Conservation (phyloP, 140 eudicot species). For the Eryngium alpinum region DNA sequence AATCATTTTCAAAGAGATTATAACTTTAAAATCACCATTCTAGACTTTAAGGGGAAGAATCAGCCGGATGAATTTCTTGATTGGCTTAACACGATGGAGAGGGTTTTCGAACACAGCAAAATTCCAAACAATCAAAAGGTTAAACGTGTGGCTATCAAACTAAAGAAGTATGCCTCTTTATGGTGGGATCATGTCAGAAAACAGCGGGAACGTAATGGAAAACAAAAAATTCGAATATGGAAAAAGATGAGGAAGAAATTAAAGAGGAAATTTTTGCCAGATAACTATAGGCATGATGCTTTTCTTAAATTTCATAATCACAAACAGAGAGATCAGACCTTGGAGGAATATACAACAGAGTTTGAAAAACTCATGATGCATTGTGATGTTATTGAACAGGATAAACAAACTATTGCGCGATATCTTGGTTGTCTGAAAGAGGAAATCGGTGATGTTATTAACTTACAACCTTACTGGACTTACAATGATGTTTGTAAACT, state of each 20-base stretch:
- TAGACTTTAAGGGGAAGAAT: background rate
- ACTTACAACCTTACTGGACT: slow-evolving; percentile 14
- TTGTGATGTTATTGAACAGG: slow-evolving; percentile 13
- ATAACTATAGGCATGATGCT: background rate
- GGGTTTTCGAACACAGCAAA: slow-evolving; percentile 15
- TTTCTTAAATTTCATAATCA: slow-evolving; percentile 9
- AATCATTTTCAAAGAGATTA: no score
- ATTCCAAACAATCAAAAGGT: slow-evolving; percentile 6
- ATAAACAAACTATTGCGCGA: slow-evolving; percentile 20
- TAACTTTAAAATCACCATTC: slow-evolving; percentile 3
- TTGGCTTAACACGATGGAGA: slow-evolving; percentile 12
- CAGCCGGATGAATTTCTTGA: slow-evolving; percentile 9
- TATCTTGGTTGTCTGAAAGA: slow-evolving; percentile 11
- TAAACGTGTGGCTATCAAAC: slow-evolving; percentile 16
- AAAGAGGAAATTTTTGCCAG: slow-evolving; percentile 12
- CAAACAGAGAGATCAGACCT: background rate
- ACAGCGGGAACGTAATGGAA: slow-evolving; percentile 6
- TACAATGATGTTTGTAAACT: slow-evolving; percentile 16
- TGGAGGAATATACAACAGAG: slow-evolving; percentile 15
- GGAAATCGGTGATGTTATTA: background rate
- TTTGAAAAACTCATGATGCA: slow-evolving; percentile 22
- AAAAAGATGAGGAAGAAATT: slow-evolving; percentile 21
- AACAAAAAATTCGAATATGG: slow-evolving; percentile 7
- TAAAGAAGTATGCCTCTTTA: slow-evolving; percentile 9
- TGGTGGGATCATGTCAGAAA: slow-evolving; percentile 21